Conservation (phyloP, 441 rosid species). For the Mallotus repandus region DNA sequence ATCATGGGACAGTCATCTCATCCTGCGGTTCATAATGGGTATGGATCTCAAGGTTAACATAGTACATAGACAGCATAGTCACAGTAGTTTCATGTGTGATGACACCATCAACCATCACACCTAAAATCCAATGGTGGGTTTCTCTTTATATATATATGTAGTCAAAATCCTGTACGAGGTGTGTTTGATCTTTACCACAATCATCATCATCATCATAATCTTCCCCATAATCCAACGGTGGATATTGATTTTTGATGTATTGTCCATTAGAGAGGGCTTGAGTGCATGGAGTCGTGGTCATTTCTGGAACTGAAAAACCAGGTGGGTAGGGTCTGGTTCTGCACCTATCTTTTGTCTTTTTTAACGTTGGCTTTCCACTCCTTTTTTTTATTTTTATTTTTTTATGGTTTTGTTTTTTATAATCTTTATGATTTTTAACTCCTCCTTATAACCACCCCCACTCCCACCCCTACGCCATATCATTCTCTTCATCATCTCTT, state of each 20-base stretch:
- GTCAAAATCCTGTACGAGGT: conserved; percentile 31
- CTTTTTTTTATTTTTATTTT: conserved; percentile 23
- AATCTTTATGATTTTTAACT: not conserved
- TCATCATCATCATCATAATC: not conserved
- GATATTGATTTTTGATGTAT: not conserved
- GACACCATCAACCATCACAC: conserved; percentile 37
- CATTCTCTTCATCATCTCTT: conserved; percentile 52
- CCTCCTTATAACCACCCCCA: conserved; percentile 34
- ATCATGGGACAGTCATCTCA: conserved; percentile 13
- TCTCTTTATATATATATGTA: not conserved
- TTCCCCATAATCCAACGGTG: conserved; percentile 34
- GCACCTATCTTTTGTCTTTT: conserved; percentile 50
- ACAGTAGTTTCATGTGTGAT: conserved; percentile 19
- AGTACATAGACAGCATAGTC: conserved; percentile 20
- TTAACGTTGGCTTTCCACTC: conserved; percentile 48
- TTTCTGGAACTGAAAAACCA: conserved; percentile 53
- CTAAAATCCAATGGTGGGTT: conserved; percentile 28
- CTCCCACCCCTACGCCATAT: conserved; percentile 31
- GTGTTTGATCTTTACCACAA: conserved; percentile 18
- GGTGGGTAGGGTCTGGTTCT: conserved; percentile 44
- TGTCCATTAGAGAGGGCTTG: conserved; percentile 14
- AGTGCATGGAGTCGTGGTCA: conserved; percentile 64
- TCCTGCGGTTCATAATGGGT: conserved; percentile 39
- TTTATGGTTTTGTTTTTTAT: too few relatives aligned
- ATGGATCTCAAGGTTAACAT: conserved; percentile 20